Base-by-base conservation (phyloP, 2,329 filamentous ascomycete genomes). In the Verticillium longisporum region DNA sequence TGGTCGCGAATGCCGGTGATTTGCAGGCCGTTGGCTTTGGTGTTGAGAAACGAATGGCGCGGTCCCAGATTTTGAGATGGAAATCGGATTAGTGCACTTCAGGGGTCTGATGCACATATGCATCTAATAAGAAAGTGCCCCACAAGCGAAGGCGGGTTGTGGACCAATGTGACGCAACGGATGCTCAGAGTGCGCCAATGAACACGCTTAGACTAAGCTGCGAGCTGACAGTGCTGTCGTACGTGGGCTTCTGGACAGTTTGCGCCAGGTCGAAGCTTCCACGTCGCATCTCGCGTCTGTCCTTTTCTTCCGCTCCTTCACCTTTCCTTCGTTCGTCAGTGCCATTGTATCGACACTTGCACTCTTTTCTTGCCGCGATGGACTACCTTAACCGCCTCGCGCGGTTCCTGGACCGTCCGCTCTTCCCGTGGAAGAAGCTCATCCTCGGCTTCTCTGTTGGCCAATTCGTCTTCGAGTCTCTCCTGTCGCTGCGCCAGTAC, bases 371-470 rank as follows among this genome's bases (percentile, higher is more conserved):
- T 26, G 26, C 32, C 15, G 38, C 53, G 41, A 64, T 65, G 64
- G 64, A 56, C 61, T 61, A 38, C 57, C 56, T 60, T 55, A 71
- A 88, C 85, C 84, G 84, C 80, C 87, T 98, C 68, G 91, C 92
- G 72, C 86, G 86, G 75, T 88, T 90, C 76, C 88, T 98, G 70
- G 95, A 99, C 80, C 87, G 91, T 72, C 93, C 94, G 62, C 82
- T 91, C 72, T 97, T 98, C 80, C 94, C 95, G 60, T 99, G 95
- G 95, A 99, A 97, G 86, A 90, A 87, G 74, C 87, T 99, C 69
- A 93, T 99, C 70, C 85, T 98, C 68, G 91, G 92, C 70, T 99
- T 99, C 80, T 96, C 92, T 34, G 75, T 98, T 69, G 92, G 90
- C 64, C 92, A 99, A 74, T 98, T 91, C 75, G 78, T 92, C 60